These are phyloP conservation scores for Colletotrichum musicola DNA, from an alignment of 2,329 filamentous ascomycete genomes.

Conservation along the genomic window DNA sequence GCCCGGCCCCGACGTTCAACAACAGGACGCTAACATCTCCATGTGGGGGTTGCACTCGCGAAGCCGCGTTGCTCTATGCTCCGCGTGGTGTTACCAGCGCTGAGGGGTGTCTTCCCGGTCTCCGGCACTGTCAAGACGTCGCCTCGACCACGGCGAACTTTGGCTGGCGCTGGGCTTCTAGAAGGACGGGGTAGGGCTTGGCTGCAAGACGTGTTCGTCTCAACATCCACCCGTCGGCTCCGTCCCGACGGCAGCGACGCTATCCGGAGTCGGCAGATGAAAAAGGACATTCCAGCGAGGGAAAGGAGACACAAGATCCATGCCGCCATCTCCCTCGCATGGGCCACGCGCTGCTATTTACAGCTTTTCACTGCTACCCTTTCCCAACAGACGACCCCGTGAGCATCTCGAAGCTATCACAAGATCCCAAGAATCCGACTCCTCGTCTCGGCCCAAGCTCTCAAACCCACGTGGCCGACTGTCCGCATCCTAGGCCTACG, in stretches of 20 bases:
- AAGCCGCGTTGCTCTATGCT: not conserved
- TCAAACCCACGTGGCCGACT: not conserved
- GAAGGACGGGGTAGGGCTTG: not conserved
- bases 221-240: not conserved
- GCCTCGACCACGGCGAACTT: not conserved
- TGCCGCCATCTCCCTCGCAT: not conserved
- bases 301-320: too few species aligned
- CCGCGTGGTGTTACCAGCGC: slow-evolving; percentile 2
- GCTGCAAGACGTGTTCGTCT: not conserved
- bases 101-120: not conserved
- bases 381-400: not conserved
- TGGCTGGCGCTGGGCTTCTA: not conserved
- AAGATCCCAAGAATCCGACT: not conserved
- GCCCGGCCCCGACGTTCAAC: slow-evolving; percentile 7
- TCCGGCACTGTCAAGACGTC: not conserved
- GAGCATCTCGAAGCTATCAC: too few species aligned
- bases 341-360: not conserved
- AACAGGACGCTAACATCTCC: not conserved
- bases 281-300: too few species aligned
- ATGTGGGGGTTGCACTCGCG: not conserved
- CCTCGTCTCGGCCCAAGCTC: not conserved
- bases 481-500: not conserved
- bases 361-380: not conserved
- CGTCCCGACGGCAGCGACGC: not conserved
- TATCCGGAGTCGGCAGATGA: too few species aligned